Evolutionary conservation across 2,329 filamentous ascomycete genomes (phyloP), one percentile per base, ranked within the genome.

Genomic region (Nigrospora sphaerica): DNA sequence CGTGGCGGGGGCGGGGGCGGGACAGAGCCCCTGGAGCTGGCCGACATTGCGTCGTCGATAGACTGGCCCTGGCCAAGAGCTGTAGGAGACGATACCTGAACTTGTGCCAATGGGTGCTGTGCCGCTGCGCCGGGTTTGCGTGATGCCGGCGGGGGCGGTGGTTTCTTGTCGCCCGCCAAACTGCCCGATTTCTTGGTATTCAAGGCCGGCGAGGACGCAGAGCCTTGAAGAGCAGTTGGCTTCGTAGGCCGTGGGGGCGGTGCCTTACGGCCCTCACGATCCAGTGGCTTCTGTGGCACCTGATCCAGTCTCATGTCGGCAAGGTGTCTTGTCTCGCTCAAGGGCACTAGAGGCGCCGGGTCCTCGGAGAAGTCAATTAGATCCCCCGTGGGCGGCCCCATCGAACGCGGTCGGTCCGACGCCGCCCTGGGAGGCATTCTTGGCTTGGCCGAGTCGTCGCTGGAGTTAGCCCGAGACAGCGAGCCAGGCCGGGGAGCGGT

Each of bases 311-410:
- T 61, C 12, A 60, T 41, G 42, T 66, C 60, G 16, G 58, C 50
- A 3, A 66, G 53, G 32, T 60, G 58, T 11, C 54, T 60, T 6
- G 67, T 58, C 18, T 67, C 57, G 40, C 69, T 63, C 1, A 66
- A 46, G 4, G 54, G 63, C 2, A 57, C 57, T 33, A 68, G 61
- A 40, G 23, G 6, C 7, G 68, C 63, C 1, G 75, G 70, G 44
- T 80, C 74, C 13, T 78, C 75, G 1, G 74, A 75, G 32, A 85
- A 67, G 57, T 85, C 80, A 31, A 85, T 83, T 35, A 85, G 58
- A 6, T 73, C 77, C 2, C 77, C 80, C 68, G 77, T 78, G n/a
- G 60, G 57, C 11, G 66, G 71, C 12, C 65, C 67, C 3, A 60
- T 42, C 1, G 57, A 51, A n/a, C 60, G 57, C 6, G 52, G 49